These are phyloP conservation scores for Malus hybrid DNA, from an alignment of 331 rosid species.

Conservation along the genomic window DNA sequence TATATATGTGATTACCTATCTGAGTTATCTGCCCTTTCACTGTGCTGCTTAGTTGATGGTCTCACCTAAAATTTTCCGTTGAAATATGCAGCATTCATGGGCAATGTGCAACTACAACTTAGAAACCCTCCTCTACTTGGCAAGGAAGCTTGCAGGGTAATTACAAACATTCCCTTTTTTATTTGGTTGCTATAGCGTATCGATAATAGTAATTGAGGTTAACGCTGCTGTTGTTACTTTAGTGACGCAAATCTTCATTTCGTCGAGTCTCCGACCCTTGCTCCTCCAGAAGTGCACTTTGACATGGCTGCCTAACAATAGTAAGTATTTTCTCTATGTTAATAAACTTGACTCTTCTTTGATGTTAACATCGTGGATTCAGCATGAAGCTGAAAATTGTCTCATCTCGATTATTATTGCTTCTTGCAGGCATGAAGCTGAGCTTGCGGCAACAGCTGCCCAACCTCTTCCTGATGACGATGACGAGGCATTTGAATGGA, in stretches of 20 bases:
- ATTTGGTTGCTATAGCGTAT: not conserved
- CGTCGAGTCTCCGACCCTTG: slow-evolving; percentile 75
- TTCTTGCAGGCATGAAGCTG: slow-evolving; percentile 46
- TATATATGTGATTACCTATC: too few relatives aligned
- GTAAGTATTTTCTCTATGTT: slow-evolving; percentile 15
- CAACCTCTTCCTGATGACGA: slow-evolving; percentile 72
- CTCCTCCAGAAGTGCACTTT: slow-evolving; percentile 58
- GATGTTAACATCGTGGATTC: not conserved
- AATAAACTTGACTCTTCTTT: not conserved
- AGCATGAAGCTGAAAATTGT: not conserved
- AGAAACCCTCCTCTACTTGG: slow-evolving; percentile 64
- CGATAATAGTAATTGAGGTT: not conserved
- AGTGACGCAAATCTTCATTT: slow-evolving; percentile 54
- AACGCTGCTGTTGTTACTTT: slow-evolving; percentile 1
- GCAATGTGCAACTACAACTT: slow-evolving; percentile 70
- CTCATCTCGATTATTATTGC: not conserved
- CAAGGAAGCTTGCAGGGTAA: slow-evolving; percentile 69
- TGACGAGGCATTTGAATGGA: slow-evolving; percentile 38
- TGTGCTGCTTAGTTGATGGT: not conserved
- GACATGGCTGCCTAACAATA: slow-evolving; percentile 41
- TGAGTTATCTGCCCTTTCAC: not conserved
- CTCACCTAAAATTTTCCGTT: not conserved
- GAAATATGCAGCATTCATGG: slow-evolving; percentile 49
- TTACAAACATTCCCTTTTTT: not conserved
- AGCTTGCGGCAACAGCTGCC: slow-evolving; percentile 31